These are phyloP conservation scores for Xylariaceae sp. DNA, from an alignment of 2,329 filamentous ascomycete genomes.

Conservation along the genomic window DNA sequence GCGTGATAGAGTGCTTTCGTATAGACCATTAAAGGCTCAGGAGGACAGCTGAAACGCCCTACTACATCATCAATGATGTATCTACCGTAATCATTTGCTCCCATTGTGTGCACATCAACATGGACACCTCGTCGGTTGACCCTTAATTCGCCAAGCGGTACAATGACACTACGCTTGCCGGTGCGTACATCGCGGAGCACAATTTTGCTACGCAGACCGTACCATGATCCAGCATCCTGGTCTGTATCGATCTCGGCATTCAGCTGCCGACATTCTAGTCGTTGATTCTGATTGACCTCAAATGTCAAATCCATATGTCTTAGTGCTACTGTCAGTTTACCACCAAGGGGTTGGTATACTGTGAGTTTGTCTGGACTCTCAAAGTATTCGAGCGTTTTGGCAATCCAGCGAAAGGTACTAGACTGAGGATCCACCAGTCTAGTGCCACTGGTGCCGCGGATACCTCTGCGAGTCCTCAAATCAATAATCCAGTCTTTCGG, in stretches of 20 bases:
- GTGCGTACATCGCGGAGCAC: constrained; percentile 46
- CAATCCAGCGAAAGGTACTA: constrained; percentile 34
- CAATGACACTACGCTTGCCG: constrained; percentile 46
- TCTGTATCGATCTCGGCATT: constrained; percentile 47
- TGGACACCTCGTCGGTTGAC: constrained; percentile 37
- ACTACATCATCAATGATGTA: constrained; percentile 1
- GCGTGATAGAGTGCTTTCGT: background rate
- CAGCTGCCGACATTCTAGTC: constrained; percentile 47
- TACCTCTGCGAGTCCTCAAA: constrained; percentile 17
- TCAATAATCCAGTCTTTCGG: constrained; percentile 34
- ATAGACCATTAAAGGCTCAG: background rate
- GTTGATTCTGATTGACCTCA: constrained; percentile 36
- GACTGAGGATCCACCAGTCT: constrained; percentile 48
- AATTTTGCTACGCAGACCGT: constrained; percentile 56
- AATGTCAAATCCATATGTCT: constrained; percentile 51
- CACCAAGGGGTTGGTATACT: constrained; percentile 40
- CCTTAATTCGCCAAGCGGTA: constrained; percentile 42
- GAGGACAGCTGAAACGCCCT: background rate
- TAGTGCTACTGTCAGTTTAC: constrained; percentile 43
- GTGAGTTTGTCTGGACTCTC: constrained; percentile 41
- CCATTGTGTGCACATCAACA: constrained; percentile 35
- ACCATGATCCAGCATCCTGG: constrained; percentile 57
- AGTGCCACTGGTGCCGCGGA: constrained; percentile 11
- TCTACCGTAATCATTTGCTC: constrained; percentile 18
- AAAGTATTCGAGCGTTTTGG: constrained; percentile 45